These are phyloP conservation scores for Goffeauzyma gilvescens DNA, from an alignment of 768 basidiomycete genomes.

Conservation along the genomic window DNA sequence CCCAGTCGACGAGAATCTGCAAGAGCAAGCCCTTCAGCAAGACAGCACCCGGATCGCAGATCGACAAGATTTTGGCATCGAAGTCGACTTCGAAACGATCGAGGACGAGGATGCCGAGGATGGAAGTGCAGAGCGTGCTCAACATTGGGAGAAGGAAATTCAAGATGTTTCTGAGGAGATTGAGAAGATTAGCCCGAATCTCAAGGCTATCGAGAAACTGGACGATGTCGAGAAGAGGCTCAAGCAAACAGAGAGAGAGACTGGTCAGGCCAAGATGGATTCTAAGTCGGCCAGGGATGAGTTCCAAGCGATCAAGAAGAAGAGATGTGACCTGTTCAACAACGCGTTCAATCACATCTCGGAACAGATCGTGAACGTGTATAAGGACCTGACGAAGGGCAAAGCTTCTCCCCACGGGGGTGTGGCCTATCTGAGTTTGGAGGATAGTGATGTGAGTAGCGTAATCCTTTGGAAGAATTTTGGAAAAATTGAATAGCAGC, in stretches of 20 bases:
- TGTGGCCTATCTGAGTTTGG: slow-evolving; percentile 84
- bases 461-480: not conserved
- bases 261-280: slow-evolving; percentile 74
- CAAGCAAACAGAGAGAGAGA: slow-evolving; percentile 73
- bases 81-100: not conserved
- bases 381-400: slow-evolving; percentile 93
- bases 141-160: slow-evolving; percentile 55
- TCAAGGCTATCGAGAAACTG: slow-evolving; percentile 80
- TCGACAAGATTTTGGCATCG: slow-evolving; percentile 47
- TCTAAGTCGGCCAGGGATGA: slow-evolving; percentile 77
- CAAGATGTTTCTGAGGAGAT: slow-evolving; percentile 57
- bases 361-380: slow-evolving; percentile 80
- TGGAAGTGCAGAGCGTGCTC: not conserved
- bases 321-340: slow-evolving; percentile 72
- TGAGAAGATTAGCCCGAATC: slow-evolving; percentile 81
- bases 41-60: slow-evolving; percentile 6
- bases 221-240: slow-evolving; percentile 48
- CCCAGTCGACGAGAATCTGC: not conserved
- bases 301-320: slow-evolving; percentile 69
- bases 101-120: not conserved
- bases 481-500: not conserved
- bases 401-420: slow-evolving; percentile 86
- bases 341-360: slow-evolving; percentile 93
- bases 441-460: slow-evolving; percentile 67
- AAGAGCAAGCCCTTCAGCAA: not conserved